Evolutionary conservation across 2,329 filamentous ascomycete species (phyloP), one percentile per base, ranked within the genome.

Genomic region (Xylaria sp.): DNA sequence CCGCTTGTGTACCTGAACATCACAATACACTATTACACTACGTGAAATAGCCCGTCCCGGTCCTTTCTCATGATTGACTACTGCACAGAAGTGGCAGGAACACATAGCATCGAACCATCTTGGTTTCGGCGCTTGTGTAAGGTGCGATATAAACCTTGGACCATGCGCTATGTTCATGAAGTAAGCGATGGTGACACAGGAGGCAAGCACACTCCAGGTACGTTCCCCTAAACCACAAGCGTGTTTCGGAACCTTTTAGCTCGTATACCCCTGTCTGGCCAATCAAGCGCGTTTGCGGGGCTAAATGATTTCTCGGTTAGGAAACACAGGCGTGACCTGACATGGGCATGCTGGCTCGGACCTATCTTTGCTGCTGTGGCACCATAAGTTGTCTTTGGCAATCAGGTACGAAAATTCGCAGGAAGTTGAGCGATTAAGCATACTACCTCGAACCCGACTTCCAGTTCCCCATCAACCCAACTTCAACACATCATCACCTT

Each of bases 181-280:
- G 33, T 48, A n/a, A 28, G 36, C 46, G 46, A 23, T 23, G 46
- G 33, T 48, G 48, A 23, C 33, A 51, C 55, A 46, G 58, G 57
- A 46, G 43, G 46, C 46, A 41, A 39, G 46, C 28, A 59, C 36
- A 49, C 48, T 46, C 41, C 49, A 55, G 51, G 54, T 12, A 12
- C 36, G 54, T 7, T 6, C 36, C 4, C 41, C 60, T 33, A 31
- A 46, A 49, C 46, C 41, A 20, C 36, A 58, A 46, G 57, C 46
- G 54, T 62, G 68, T 70, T 70, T 70, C 68, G 58, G 57, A 55
- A 48, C 15, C 31, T 55, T 61, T 63, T 68, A 68, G 58, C 60
- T 63, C 43, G 2, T 48, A 9, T 28, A 56, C 2, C 41, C 55
- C 31, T 39, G 56, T 20, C 46, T 52, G 12, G n/a, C 65, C 68